Evolutionary conservation across 2,329 filamentous ascomycete species (phyloP).

Genomic region (Verticillium zaregamsianum): DNA sequence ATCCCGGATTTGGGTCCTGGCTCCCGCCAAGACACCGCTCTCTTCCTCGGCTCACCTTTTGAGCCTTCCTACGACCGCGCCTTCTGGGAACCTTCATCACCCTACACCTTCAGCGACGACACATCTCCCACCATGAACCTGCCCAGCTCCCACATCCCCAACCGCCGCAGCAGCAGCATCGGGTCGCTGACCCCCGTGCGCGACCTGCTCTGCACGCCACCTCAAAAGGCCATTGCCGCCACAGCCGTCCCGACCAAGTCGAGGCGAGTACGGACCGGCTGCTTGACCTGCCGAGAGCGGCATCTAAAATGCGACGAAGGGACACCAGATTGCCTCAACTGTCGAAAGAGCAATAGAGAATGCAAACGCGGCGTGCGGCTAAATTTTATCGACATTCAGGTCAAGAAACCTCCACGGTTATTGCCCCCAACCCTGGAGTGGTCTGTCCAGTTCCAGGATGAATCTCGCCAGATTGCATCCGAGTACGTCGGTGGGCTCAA

Average conservation of each 20-base stretch:
- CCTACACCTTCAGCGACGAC: slow-evolving; percentile 23
- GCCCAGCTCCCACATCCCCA: slow-evolving; percentile 14
- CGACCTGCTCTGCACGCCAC: slow-evolving; percentile 9
- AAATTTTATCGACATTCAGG: slow-evolving; percentile 86
- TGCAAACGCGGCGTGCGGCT: slow-evolving; percentile 84
- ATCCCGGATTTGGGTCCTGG: neutral
- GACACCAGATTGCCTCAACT: slow-evolving; percentile 64
- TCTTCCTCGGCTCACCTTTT: slow-evolving; percentile 18
- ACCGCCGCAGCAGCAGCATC: slow-evolving; percentile 11
- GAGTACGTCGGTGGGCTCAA: slow-evolving; percentile 79
- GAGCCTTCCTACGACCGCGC: slow-evolving; percentile 6
- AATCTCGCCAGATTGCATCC: slow-evolving; percentile 84
- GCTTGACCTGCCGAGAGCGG: slow-evolving; percentile 82
- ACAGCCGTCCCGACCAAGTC: slow-evolving; percentile 49
- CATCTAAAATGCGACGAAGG: slow-evolving; percentile 90
- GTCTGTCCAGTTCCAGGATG: slow-evolving; percentile 77
- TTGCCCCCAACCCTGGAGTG: slow-evolving; percentile 57
- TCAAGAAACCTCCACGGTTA: slow-evolving; percentile 62
- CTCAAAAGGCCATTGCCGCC: slow-evolving; percentile 9
- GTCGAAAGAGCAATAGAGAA: slow-evolving; percentile 77
- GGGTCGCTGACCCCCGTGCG: slow-evolving; percentile 11
- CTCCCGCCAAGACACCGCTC: slow-evolving; percentile 13
- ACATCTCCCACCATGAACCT: slow-evolving; percentile 16
- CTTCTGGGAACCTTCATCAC: slow-evolving; percentile 16
- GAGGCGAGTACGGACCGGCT: slow-evolving; percentile 86